Evolutionary conservation across 495 filamentous ascomycete species (phyloP), one percentile per base, ranked within the genome.

Genomic region (Xylaria bambusicola): DNA sequence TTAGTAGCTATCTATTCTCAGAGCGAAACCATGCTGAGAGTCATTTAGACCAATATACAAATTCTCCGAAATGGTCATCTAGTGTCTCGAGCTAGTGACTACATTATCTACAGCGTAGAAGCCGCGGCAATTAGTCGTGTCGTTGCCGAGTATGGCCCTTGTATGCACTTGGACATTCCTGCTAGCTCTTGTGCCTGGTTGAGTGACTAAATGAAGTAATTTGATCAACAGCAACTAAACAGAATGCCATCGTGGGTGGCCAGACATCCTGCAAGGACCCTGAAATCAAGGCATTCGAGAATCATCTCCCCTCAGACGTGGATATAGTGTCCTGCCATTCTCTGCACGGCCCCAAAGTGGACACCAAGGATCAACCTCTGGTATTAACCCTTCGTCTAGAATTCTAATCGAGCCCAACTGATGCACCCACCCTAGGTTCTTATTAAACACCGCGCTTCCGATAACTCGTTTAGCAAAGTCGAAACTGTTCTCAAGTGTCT

Each of bases 261-360:
- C 94, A 98, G 74, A 98, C 94, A 1, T 98, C 95, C 3, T 98
- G 95, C 80, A 98, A 98, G 78, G 92, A 92, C 48, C 94, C 93
- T 2, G 94, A 98, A 74, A 93, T 98, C 64, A 86, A 86, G 38
- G 93, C 93, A 1, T 97, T 98, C 69, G 92, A 97, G 64, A 84
- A 86, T 61, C 82, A 97, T 74, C 84, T 98, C 17, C 95, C 94
- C 3, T 56, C 69, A 38, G 94, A 98, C 73, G 91, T 96, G 66
- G 87, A 96, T 65, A 96, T 98, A 61, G 84, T 98, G 55, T 97
- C 93, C 1, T 97, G 92, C 71, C 94, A 98, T 77, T 98, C 95
- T 31, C 85, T 98, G 23, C 95, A 98, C 71, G 94, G 94, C 0
- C 94, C 94, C 24, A 90, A 84, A 63, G 90, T 98, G 61, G 89